Evolutionary conservation across 2,329 filamentous ascomycete genomes (phyloP), one percentile per base, ranked within the genome.

Genomic region (Clonostachys sp.): DNA sequence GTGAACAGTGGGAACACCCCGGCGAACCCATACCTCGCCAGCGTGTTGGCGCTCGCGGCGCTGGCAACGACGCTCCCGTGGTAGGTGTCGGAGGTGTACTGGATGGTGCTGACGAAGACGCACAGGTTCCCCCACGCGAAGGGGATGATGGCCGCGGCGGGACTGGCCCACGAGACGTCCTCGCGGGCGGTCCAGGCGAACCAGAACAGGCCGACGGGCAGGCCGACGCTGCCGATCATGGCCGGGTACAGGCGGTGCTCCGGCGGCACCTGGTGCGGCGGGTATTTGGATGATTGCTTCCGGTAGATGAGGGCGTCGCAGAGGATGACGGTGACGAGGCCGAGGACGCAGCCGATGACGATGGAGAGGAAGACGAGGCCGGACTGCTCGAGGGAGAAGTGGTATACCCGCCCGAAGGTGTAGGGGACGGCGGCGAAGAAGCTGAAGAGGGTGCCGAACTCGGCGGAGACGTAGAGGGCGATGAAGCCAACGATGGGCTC

Each of bases 401-500:
- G 51, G 51, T 80, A 78, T 0, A 73, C 63, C 0, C 45, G 48
- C 13, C 62, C 54, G 50, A 79, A 79, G 1, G 73, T 70, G 52
- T 69, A 77, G 1, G 75, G 74, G 1, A 78, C 71, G 0, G 67
- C 70, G 2, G 71, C 72, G 53, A 80, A 79, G 64, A 80, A 78
- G 41, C 63, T 71, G 51, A 75, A 80, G 1, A 80, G 62, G 0
- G 75, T 74, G 5, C 71, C 76, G 47, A 80, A 80, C 45, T 73
- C 69, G 54, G 71, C 73, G 0, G 75, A 63, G 0, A 73, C 67
- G 53, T 80, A 80, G 1, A 80, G 55, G 40, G 69, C 73, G 36
- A 73, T 61, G 47, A 83, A 79, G 12, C 75, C 73, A 3, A 85
- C 76, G 36, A 87, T 83, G 3, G 83, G 82, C 54, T 87, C 83